Evolutionary conservation across 2,329 filamentous ascomycete species (phyloP), one percentile per base, ranked within the genome.

Genomic region (Fusarium stilboides): DNA sequence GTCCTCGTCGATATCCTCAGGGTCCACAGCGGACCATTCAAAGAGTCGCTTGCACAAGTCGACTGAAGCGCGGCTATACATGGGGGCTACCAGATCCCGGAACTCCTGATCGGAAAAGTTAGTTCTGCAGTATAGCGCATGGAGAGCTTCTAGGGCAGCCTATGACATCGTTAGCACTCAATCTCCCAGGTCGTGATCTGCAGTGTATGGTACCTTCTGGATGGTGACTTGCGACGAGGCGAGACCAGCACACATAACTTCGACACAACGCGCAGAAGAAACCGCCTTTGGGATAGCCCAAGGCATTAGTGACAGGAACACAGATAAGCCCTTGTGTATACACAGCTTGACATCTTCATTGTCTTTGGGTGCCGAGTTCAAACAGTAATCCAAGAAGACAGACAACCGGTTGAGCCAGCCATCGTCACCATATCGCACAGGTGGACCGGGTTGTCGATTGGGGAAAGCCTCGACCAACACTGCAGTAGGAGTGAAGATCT

Each of bases 241-340:
- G 62, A 97, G 87, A 57, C 90, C 89, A 69, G 88, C 86, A 76
- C 90, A 93, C 74, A 96, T 88, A 55, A 88, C 87, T 51, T 88
- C 84, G 43, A 97, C 89, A 73, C 90, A 92, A 50, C 87, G 87
- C 34, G 92, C 89, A 56, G 89, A 88, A 33, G 89, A 86, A 49
- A 97, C 89, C 40, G 94, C 93, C 77, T 92, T 92, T 15, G 94
- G 92, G 58, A 97, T 92, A 19, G 94, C 89, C 96, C 96, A 99
- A 1, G 90, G 87, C 84, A 98, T 89, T 22, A 92, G 87, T 3
- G 94, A 93, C 66, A 92, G 88, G 62, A 98, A 84, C 13, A 94
- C 89, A 51, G 91, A 89, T 68, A 98, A 85, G 5, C 90, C 89
- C 77, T 94, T 96, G 59, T 94, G 80, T 20, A 91, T 92, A 73